phyloP scores from a whole-genome alignment of 2,329 filamentous ascomycete species.

The Botrytis sinoallii region DNA sequence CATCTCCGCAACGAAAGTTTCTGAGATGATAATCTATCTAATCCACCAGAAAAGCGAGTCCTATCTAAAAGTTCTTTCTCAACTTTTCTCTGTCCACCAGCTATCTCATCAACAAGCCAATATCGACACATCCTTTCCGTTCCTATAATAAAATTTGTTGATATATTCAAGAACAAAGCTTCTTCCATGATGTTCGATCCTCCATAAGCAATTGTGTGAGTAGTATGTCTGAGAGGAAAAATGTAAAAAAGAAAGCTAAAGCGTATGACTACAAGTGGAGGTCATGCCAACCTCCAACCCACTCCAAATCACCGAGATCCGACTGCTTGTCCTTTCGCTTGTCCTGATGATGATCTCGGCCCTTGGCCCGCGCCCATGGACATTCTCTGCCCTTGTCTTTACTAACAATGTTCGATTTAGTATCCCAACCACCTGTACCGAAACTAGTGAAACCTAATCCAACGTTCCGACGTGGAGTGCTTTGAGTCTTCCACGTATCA shows the following conservation, averaged over 20 bases:
- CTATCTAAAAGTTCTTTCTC: conserved; percentile 28
- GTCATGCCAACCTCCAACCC: conserved; percentile 85
- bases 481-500: conserved; percentile 42
- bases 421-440: conserved; percentile 40
- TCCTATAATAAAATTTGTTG: conserved; percentile 13
- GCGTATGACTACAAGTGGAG: conserved; percentile 53
- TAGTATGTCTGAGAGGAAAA: conserved; percentile 17
- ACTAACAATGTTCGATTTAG: conserved; percentile 35
- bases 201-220: conserved; percentile 18
- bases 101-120: conserved; percentile 17
- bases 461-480: conserved; percentile 41
- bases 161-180: conserved; percentile 15
- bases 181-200: conserved; percentile 20
- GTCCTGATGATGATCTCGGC: conserved; percentile 50
- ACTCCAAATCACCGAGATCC: conserved; percentile 73
- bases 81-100: conserved; percentile 10
- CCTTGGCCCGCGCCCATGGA: conserved; percentile 47
- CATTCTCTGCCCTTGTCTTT: conserved; percentile 44
- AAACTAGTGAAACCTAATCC: conserved; percentile 49
- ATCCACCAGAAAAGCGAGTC: conserved; percentile 40
- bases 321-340: conserved; percentile 44
- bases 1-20: conserved; percentile 18
- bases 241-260: conserved; percentile 22
- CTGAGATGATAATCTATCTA: conserved; percentile 34
- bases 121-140: conserved; percentile 14